These are phyloP conservation scores for Pochonia chlamydosporia DNA, from an alignment of 2,329 filamentous ascomycete genomes.

Conservation along the genomic window DNA sequence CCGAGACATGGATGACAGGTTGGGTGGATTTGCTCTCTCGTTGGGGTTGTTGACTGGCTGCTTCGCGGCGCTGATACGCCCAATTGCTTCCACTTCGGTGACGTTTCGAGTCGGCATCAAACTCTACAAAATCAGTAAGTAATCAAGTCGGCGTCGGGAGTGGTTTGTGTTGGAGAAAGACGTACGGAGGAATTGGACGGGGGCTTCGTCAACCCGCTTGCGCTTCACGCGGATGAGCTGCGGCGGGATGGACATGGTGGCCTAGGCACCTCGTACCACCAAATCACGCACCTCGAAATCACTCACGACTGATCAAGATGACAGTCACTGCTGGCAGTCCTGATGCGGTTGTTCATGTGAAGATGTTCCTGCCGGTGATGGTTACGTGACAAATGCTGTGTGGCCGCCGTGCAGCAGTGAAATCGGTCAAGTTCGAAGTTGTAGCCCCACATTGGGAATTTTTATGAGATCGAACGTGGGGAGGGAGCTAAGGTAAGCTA, in stretches of 20 bases:
- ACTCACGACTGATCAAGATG: too few relatives aligned
- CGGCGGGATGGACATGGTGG: conserved; percentile 49
- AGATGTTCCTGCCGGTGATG: too few relatives aligned
- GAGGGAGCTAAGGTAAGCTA: too few relatives aligned
- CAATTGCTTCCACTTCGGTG: conserved; percentile 45
- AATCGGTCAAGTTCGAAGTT: too few relatives aligned
- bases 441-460: too few relatives aligned
- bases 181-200: conserved; percentile 51
- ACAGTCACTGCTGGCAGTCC: too few relatives aligned
- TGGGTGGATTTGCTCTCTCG: conserved; percentile 5
- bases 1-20: conserved; percentile 45
- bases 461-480: too few relatives aligned
- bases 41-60: conserved; percentile 18
- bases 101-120: conserved; percentile 48
- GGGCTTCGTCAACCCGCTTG: conserved; percentile 48
- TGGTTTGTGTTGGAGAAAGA: conserved; percentile 9
- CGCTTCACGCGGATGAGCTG: conserved; percentile 57
- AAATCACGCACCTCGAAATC: too few relatives aligned
- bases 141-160: conserved; percentile 9
- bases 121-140: conserved; percentile 29
- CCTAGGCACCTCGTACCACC: neutral
- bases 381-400: too few relatives aligned
- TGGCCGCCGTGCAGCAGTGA: too few relatives aligned
- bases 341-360: too few relatives aligned
- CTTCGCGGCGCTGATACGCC: conserved; percentile 49